Evolutionary conservation across 1,284 basidiomycete species (phyloP), one percentile per base, ranked within the genome.

Genomic region (Moesziomyces sp.): DNA sequence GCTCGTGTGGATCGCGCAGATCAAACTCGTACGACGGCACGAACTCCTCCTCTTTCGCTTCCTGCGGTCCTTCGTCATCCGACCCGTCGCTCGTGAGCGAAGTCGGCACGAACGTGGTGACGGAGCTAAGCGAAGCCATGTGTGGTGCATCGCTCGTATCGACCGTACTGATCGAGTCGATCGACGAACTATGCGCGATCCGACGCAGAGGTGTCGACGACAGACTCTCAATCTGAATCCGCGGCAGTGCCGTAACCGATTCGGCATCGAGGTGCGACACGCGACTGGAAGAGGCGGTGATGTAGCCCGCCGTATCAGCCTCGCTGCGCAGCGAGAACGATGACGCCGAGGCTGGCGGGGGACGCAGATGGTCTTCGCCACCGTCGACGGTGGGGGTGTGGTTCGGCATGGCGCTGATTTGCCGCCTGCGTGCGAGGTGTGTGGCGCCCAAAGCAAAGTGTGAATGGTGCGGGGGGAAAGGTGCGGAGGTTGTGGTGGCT

Each of bases 91-190:
- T 38, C 19, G 26, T 28, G 26, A 59, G 11, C 24, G 52, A 52
- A 28, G 49, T 59, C 1, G 71, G 71, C 8, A 74, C 61, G 24
- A 74, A 74, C 3, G 71, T 65, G 10, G 71, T 74, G 7, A 74
- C 60, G 23, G 64, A 69, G 43, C 61, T 60, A 16, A 70, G 60
- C 4, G 56, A 56, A 0, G 66, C 40, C 9, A 69, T 23, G 6
- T 54, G 46, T 3, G 46, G 43, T 18, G 54, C 43, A 33, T 52
- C 52, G 54, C 51, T 58, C 33, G 49, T 50, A 14, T 18, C 40
- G 13, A 24, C 65, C 14, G 43, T 43, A 1, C 46, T 45, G 16
- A 69, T 33, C 16, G 66, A 69, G 13, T 63, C 66, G 1, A 30
- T 11, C 0, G 49, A 63, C 1, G 55, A n/a, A n/a, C n/a, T n/a